These are phyloP conservation scores for Gossypium thurberi DNA, from an alignment of 345 rosid genomes.

Conservation along the genomic window DNA sequence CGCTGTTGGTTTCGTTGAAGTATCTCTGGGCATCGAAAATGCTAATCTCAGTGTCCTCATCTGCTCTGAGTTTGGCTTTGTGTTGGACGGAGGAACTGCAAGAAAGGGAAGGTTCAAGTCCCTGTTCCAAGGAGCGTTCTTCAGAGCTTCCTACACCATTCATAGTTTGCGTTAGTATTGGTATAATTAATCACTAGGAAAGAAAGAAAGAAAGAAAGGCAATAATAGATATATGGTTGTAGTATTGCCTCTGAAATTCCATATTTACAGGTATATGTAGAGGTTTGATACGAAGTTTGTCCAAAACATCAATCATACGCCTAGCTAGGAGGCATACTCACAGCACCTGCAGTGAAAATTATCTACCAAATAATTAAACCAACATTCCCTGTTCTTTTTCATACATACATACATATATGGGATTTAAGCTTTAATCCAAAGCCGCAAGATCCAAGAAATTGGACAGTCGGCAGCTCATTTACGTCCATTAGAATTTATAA, in stretches of 20 bases:
- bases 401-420: neutral
- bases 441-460: neutral
- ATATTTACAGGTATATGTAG: constrained; percentile 1
- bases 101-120: neutral
- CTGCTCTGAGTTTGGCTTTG: neutral
- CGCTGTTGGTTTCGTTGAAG: constrained; percentile 40
- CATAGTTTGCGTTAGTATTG: neutral
- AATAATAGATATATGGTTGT: neutral
- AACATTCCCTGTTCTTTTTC: neutral
- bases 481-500: too few species aligned
- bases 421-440: neutral
- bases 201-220: neutral
- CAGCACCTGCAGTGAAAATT: neutral
- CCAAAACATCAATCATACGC: constrained; percentile 3
- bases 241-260: neutral
- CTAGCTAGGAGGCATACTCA: neutral
- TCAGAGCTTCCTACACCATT: neutral
- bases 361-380: neutral
- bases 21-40: constrained; percentile 67
- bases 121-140: neutral
- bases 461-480: neutral
- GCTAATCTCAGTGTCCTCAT: constrained; percentile 54
- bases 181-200: neutral
- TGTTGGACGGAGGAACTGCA: neutral
- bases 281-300: neutral